Evolutionary conservation across 176 grass and related monocot genomes (phyloP).

Genomic region (Ensete glaucum): DNA sequence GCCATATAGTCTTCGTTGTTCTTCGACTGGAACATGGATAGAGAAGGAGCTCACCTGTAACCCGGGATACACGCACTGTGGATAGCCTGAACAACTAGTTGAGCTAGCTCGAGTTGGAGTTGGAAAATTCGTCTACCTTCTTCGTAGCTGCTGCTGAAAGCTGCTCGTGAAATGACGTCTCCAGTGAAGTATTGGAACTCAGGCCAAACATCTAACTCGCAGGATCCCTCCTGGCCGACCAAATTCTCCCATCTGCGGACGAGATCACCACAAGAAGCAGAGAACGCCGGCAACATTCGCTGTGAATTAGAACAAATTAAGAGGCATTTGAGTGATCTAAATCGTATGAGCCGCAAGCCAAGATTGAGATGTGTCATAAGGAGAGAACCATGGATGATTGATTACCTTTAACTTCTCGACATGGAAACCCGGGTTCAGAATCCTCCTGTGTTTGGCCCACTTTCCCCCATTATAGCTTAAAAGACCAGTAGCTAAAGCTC

Average conservation of each 20-base stretch:
- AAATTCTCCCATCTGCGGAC: conserved; percentile 4
- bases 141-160: conserved; percentile 1
- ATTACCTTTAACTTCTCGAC: not conserved
- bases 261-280: conserved; percentile 12
- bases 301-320: not conserved
- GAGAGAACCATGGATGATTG: too few species aligned
- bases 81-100: not conserved
- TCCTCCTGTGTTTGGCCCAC: conserved; percentile 18
- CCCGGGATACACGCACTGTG: not conserved
- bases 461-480: not conserved
- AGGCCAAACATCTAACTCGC: conserved; percentile 2
- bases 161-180: conserved; percentile 4
- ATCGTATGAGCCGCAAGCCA: not conserved
- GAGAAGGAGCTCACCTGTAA: not conserved
- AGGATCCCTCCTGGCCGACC: not conserved
- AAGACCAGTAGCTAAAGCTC: not conserved
- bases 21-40: not conserved
- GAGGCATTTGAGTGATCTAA: too few species aligned
- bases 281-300: conserved; percentile 2
- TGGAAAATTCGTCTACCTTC: not conserved
- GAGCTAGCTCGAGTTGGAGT: not conserved
- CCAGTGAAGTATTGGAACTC: not conserved
- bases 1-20: not conserved
- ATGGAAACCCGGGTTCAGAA: conserved; percentile 10
- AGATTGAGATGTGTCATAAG: not conserved